These are phyloP conservation scores for Ascochyta rabiei DNA, from an alignment of 2,329 filamentous ascomycete species.

Conservation along the genomic window DNA sequence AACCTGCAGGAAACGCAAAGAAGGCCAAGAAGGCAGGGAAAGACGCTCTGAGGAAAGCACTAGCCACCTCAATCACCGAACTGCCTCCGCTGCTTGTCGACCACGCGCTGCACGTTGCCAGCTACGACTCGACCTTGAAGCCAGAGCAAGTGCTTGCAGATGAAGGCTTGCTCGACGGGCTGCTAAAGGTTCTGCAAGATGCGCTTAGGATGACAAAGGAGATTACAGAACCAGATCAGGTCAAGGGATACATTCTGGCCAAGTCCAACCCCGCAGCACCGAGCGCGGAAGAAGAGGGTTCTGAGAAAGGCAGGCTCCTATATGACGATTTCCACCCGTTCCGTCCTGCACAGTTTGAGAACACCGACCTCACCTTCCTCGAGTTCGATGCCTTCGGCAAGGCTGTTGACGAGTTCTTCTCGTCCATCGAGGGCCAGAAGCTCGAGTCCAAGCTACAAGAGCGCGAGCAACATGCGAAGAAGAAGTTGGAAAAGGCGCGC, in stretches of 20 bases:
- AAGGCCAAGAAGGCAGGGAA: slow-evolving; percentile 77
- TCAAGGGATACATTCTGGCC: slow-evolving; percentile 88
- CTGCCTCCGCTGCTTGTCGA: slow-evolving; percentile 87
- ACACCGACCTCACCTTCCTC: slow-evolving; percentile 70
- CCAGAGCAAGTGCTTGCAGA: slow-evolving; percentile 73
- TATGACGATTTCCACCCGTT: slow-evolving; percentile 98
- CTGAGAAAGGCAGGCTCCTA: slow-evolving; percentile 60
- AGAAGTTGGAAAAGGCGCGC: slow-evolving; percentile 83
- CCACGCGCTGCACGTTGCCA: slow-evolving; percentile 74
- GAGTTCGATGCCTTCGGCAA: slow-evolving; percentile 87
- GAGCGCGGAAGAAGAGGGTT: slow-evolving; percentile 49
- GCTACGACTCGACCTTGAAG: slow-evolving; percentile 71
- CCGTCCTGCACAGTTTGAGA: slow-evolving; percentile 77
- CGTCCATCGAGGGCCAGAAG: slow-evolving; percentile 92
- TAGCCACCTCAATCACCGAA: slow-evolving; percentile 86
- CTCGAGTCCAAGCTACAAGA: slow-evolving; percentile 83
- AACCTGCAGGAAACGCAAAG: slow-evolving; percentile 58
- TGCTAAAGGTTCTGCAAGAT: slow-evolving; percentile 72
- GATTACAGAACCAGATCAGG: slow-evolving; percentile 68
- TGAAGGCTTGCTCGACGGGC: slow-evolving; percentile 66
- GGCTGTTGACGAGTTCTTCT: slow-evolving; percentile 96
- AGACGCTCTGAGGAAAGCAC: slow-evolving; percentile 76
- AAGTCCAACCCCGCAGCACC: slow-evolving; percentile 55
- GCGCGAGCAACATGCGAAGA: slow-evolving; percentile 78
- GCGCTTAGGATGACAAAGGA: slow-evolving; percentile 72